phyloP scores from a whole-genome alignment of 257 asterid genomes.

The Vinca minor region DNA sequence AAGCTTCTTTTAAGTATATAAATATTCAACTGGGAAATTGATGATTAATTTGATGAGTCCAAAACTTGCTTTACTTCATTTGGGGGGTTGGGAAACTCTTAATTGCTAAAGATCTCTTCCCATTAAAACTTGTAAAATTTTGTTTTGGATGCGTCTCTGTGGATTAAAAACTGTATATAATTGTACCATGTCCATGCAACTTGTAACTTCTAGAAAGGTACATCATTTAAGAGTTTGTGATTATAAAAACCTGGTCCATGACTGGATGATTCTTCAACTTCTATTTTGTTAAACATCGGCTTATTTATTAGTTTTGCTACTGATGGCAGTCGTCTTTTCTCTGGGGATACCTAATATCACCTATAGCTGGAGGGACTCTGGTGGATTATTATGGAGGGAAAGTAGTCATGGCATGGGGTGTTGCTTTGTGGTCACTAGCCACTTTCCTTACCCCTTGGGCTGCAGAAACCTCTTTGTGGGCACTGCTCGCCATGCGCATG shows the following conservation, averaged over 20 bases:
- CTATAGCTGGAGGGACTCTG: conserved; percentile 90
- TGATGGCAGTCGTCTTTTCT: conserved; percentile 96
- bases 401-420: conserved; percentile 98
- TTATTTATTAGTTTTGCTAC: conserved; percentile 39
- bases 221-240: too few relatives aligned
- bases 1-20: not conserved
- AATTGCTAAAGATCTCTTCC: not conserved
- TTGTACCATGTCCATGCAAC: too few relatives aligned
- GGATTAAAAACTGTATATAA: too few relatives aligned
- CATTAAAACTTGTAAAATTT: too few relatives aligned
- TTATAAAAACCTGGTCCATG: too few relatives aligned
- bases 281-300: conserved; percentile 23
- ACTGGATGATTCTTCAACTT: not conserved
- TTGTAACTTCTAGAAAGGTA: too few relatives aligned
- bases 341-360: conserved; percentile 98
- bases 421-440: conserved; percentile 91
- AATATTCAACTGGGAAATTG: not conserved
- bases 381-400: conserved; percentile 88
- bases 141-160: too few relatives aligned
- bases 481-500: conserved; percentile 69
- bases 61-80: not conserved
- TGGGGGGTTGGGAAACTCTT: not conserved
- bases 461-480: conserved; percentile 62
- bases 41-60: not conserved
- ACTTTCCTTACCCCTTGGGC: conserved; percentile 98